Percentiles rank a stretch among this genome's conserved stretches.
phyloP scores from a whole-genome alignment of 352 stramenopile species.

The Phytophthora sp. region DNA sequence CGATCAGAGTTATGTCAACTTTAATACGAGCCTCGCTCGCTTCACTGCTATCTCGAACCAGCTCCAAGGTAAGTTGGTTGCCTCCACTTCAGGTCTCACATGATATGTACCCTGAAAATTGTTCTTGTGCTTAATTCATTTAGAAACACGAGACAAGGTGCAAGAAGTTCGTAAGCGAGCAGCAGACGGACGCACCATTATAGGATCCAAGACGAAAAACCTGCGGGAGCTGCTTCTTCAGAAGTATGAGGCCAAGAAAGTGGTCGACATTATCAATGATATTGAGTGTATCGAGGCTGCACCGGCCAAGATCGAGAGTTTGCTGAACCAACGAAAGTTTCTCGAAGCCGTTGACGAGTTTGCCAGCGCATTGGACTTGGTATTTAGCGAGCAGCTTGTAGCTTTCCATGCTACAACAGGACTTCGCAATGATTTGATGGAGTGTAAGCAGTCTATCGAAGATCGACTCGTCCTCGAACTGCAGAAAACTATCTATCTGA shows the following conservation, averaged over 20 bases:
- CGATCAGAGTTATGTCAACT: conserved; percentile 85
- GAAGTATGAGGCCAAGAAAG: conserved; percentile 86
- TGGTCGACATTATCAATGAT: conserved; percentile 85
- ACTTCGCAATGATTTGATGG: conserved; percentile 81
- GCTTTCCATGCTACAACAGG: conserved; percentile 80
- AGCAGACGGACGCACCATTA: conserved; percentile 78
- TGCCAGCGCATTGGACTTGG: conserved; percentile 72
- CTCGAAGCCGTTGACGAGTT: conserved; percentile 76
- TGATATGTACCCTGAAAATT: too few relatives aligned
- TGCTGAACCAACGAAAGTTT: conserved; percentile 66
- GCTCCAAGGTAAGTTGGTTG: conserved; percentile 54
- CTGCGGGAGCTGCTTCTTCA: conserved; percentile 77
- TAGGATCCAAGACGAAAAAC: conserved; percentile 88
- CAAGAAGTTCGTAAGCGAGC: conserved; percentile 71
- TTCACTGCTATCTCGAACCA: conserved; percentile 84
- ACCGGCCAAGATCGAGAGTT: conserved; percentile 61
- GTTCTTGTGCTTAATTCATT: neutral
- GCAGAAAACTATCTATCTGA: conserved; percentile 76
- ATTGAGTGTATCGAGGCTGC: conserved; percentile 84
- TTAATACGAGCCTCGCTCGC: conserved; percentile 83
- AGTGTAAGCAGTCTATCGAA: conserved; percentile 87
- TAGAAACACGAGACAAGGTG: conserved; percentile 76
- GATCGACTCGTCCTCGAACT: conserved; percentile 79
- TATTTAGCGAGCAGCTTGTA: conserved; percentile 82
- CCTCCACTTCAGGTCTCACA: neutral